Evolutionary conservation across 2,329 filamentous ascomycete genomes (phyloP), one percentile per base, ranked within the genome.

Genomic region (Gnomoniopsis sp.): DNA sequence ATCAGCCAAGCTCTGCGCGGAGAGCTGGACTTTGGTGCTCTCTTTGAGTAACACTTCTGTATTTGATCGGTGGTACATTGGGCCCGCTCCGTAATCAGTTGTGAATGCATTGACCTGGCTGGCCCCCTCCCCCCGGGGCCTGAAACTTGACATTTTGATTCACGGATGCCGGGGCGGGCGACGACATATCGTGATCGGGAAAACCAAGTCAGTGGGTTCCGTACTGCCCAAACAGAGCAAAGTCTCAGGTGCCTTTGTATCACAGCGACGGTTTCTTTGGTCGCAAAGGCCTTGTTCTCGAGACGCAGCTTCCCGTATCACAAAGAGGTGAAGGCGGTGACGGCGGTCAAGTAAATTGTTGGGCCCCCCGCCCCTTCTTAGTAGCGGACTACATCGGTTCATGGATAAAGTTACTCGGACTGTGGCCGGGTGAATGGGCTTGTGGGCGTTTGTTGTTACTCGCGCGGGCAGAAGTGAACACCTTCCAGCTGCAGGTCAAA

Each of bases 141-240:
- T 58, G 55, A 49, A 46, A 55, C 52, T 52, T 58, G 55, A 46
- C 46, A 23, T 60, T 47, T 38, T 60, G 49, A 54, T 60, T 19
- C 50, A 60, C 58, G 58, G 55, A 51, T 60, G 51, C 55, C 55
- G 58, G 58, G 43, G 53, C 58, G 58, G 58, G 52, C 48, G 26
- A 41, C 58, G 51, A 53, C 58, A 60, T 58, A 52, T 50, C 55
- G 55, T 55, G 50, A 41, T 60, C 55, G 55, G 55, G 38, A 58
- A 55, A 60, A 60, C 55, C 58, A 58, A 12, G 46, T 50, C 23
- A 36, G 54, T 50, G 59, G 58, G 26, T 53, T 51, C 52, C 21
- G 50, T 51, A 44, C 30, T 21, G 49, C 38, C 55, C 41, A 23
- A 43, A 43, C 46, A 38, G 50, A 48, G 58, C 41, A 8, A 15